Evolutionary conservation across 148 eudicot species (phyloP).

Genomic region (Fagopyrum tataricum): DNA sequence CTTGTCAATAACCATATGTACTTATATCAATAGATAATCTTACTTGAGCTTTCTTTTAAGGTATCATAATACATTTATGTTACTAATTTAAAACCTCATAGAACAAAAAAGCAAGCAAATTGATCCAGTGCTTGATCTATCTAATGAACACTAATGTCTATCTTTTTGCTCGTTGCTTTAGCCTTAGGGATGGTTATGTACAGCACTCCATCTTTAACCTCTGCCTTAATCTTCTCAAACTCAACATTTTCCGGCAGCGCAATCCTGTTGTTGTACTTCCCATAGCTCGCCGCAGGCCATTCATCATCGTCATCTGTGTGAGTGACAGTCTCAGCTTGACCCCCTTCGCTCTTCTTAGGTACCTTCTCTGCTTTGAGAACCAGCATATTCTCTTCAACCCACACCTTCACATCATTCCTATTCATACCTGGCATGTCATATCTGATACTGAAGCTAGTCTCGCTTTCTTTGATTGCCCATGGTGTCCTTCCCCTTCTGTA

Average conservation of each 20-base stretch:
- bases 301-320: constrained; percentile 25
- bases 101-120: not conserved
- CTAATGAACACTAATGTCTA: constrained; percentile 58
- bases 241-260: constrained; percentile 70
- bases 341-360: constrained; percentile 18
- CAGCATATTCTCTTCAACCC: constrained; percentile 72
- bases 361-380: constrained; percentile 58
- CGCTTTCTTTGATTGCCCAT: constrained; percentile 70
- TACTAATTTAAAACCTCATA: not conserved
- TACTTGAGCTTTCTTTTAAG: not conserved
- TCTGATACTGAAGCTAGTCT: constrained; percentile 51
- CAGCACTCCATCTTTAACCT: constrained; percentile 75
- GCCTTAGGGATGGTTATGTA: constrained; percentile 61
- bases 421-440: constrained; percentile 87
- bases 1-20: not conserved
- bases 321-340: constrained; percentile 6
- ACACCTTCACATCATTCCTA: constrained; percentile 56
- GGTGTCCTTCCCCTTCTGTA: constrained; percentile 68
- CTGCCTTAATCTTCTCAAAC: constrained; percentile 77
- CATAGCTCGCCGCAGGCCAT: constrained; percentile 59
- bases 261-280: constrained; percentile 46
- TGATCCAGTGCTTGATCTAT: not conserved
- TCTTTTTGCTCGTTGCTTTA: constrained; percentile 31
- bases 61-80: not conserved
- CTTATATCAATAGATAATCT: not conserved